Evolutionary conservation across 768 basidiomycete species (phyloP), one percentile per base, ranked within the genome.

Genomic region (Tephrocybe sp.): DNA sequence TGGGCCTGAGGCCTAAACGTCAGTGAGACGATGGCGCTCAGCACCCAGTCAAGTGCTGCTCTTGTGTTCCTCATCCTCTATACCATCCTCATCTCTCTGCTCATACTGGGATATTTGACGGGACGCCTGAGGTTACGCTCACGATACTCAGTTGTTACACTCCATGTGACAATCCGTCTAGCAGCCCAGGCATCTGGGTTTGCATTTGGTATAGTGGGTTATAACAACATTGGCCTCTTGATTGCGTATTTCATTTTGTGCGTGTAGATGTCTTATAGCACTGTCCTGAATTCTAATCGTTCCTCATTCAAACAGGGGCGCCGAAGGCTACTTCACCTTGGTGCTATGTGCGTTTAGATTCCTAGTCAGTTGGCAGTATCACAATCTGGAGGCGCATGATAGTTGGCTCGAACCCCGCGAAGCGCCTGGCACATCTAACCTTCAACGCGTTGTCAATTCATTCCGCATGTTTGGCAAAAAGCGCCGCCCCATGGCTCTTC

Each of bases 311-410:
- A 39, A 40, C 33, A 59, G 60, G 30, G 62, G 62, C 8, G 65
- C 67, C 7, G 67, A 68, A 45, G 67, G 67, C 11, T 67, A 67
- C 45, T 67, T 68, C 46, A 66, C 67, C 0, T 53, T 67, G 36
- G 66, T 69, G 34, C 60, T 71, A 5, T 70, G 68, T 49, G 53
- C 68, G 5, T 68, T 65, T 49, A 65, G 68, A 14, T 70, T 68
- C 61, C 60, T 70, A 45, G 62, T 69, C 20, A 66, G 64, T 12
- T 71, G 70, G 70, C 70, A 71, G 23, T 60, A 68, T 40, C 66
- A 65, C 44, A 70, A 70, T 44, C 57, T 65, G 17, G 57, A 60
- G 3, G 56, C 51, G 9, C 63, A 63, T 10, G 59, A 62, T 31
- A 68, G 67, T 17, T 71, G 68, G 68, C 61, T 71, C 8, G 70